phyloP scores from a whole-genome alignment of 345 rosid genomes.

The Capsella bursapastoris region DNA sequence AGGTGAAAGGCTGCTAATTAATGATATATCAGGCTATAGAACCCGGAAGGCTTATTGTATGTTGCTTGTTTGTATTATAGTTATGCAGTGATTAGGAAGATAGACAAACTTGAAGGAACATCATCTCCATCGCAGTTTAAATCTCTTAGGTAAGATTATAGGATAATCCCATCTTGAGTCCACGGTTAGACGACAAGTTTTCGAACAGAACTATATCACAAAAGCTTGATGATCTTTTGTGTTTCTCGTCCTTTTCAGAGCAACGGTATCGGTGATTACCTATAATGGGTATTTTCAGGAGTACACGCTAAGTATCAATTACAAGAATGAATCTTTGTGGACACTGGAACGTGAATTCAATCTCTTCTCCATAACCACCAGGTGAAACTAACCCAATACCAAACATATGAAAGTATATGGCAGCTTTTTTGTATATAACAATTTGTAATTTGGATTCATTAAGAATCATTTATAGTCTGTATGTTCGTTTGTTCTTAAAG shows the following conservation, averaged over 20 bases:
- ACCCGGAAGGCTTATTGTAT: neutral
- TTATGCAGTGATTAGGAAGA: slow-evolving; percentile 68
- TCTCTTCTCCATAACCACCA: slow-evolving; percentile 36
- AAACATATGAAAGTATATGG: slow-evolving; percentile 10
- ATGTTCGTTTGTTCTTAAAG: slow-evolving; percentile 8
- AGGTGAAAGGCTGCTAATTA: slow-evolving; percentile 53
- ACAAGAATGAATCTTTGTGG: slow-evolving; percentile 64
- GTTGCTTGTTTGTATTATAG: slow-evolving; percentile 48
- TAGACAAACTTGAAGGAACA: slow-evolving; percentile 55
- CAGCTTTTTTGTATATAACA: slow-evolving; percentile 34
- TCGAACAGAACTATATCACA: neutral
- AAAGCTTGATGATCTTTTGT: slow-evolving; percentile 3
- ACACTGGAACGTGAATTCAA: slow-evolving; percentile 72
- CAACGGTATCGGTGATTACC: slow-evolving; percentile 65
- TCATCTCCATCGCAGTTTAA: slow-evolving; percentile 56
- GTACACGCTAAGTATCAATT: slow-evolving; percentile 59
- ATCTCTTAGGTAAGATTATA: slow-evolving; percentile 54
- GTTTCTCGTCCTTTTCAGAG: slow-evolving; percentile 49
- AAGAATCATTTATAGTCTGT: neutral
- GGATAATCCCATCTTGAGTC: neutral
- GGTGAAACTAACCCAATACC: slow-evolving; percentile 35
- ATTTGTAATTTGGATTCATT: slow-evolving; percentile 11
- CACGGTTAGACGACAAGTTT: neutral
- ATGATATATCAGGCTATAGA: slow-evolving; percentile 1
- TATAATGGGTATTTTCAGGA: slow-evolving; percentile 79